Evolutionary conservation across 164 flowering plant species (phyloP), one percentile per base, ranked within the genome.

Genomic region (Tetrastigma voinierianum): DNA sequence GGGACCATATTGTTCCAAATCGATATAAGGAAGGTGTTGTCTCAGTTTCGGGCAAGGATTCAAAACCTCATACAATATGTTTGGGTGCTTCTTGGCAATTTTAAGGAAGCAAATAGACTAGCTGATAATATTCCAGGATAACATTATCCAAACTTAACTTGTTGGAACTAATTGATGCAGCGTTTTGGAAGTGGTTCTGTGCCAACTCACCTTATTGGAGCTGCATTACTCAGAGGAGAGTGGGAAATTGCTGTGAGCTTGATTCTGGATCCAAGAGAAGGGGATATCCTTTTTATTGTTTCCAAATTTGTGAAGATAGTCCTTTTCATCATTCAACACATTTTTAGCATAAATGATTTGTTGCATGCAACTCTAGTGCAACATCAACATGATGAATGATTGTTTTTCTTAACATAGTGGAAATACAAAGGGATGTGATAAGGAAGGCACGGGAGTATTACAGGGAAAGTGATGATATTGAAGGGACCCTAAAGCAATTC

Each of bases 231-330:
- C 61, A 83, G 93, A 69, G 98, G 98, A 73, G 97, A 95, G 77
- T 95, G 98, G 98, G 79, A 87, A 78, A 59, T 65, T 75, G 93
- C 88, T 65, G 89, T 84, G 12, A 68, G 56, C 79, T 67, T 92
- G 90, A 82, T 95, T 78, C 96, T 95, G 70, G 96, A 92, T 83
- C 98, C 98, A 66, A 88, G 97, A 79, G 96, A 92, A 65, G 96
- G 97, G 68, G 98, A 95, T 95, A 95, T 95, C 98, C 98, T 92
- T 83, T 83, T 72, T 51, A 21, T 44, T 61, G 18, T 16, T 64
- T 24, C 51, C 46, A n/a, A 24, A 2, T 58, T 58, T 25, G 21
- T 23, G 1, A 2, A 23, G 62, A 47, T 14, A 20, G 8, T n/a
- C 18, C 55, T 61, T 57, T 58, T n/a, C 18, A 19, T 56, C 6